Percentiles rank a stretch among this genome's conserved stretches.
Conservation (phyloP, 306 rosid species). For the Glycine soja region DNA sequence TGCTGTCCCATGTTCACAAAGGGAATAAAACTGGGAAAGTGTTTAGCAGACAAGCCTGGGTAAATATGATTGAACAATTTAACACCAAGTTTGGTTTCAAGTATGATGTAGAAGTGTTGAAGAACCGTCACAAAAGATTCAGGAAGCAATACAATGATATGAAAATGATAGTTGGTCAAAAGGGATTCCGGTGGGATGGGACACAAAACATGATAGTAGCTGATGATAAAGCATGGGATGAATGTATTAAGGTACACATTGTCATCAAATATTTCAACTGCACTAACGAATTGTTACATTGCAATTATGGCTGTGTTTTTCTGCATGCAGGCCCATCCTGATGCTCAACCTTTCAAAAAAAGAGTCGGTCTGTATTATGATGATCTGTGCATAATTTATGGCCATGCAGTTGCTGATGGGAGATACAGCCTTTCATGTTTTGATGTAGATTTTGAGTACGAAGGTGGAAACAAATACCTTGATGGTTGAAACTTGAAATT, state of each 20-base stretch:
- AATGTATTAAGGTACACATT: slow-evolving; percentile 53
- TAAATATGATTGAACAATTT: slow-evolving; percentile 59
- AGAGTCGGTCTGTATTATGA: slow-evolving; percentile 51
- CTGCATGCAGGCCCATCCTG: slow-evolving; percentile 63
- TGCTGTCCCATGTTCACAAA: slow-evolving; percentile 58
- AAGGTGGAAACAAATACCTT: slow-evolving; percentile 43
- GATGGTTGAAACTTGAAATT: slow-evolving; percentile 37
- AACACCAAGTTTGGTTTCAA: slow-evolving; percentile 60
- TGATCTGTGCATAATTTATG: slow-evolving; percentile 63
- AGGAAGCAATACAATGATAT: slow-evolving; percentile 66
- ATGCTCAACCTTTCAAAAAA: slow-evolving; percentile 52
- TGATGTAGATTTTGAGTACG: slow-evolving; percentile 50
- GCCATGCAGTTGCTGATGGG: slow-evolving; percentile 71
- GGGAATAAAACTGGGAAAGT: slow-evolving; percentile 60
- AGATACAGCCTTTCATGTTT: slow-evolving; percentile 73
- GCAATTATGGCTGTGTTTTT: slow-evolving; percentile 40
- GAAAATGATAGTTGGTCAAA: slow-evolving; percentile 53
- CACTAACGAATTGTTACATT: slow-evolving; percentile 6
- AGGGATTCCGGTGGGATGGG: slow-evolving; percentile 62
- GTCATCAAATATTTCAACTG: slow-evolving; percentile 30
- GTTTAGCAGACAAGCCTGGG: slow-evolving; percentile 59
- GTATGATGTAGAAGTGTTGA: slow-evolving; percentile 61
- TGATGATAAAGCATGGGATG: slow-evolving; percentile 50
- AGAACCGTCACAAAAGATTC: slow-evolving; percentile 64
- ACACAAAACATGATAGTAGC: slow-evolving; percentile 50